Base-by-base conservation (phyloP, 164 flowering plant species). In the Stephania yunnanensis region DNA sequence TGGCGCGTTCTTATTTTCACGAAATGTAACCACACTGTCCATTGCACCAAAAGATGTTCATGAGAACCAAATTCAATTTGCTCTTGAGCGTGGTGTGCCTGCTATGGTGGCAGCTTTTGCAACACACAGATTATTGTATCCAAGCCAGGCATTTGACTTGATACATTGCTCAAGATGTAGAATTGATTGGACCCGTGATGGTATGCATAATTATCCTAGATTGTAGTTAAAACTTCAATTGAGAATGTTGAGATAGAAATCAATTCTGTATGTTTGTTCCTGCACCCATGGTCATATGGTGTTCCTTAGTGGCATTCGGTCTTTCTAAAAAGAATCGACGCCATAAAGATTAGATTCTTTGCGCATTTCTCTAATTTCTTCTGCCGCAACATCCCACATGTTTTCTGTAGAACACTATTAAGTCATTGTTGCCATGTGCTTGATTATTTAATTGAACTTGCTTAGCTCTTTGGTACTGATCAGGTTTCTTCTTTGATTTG, bases 81-180 rank as follows among this genome's bases (percentile, higher is more conserved):
- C 93, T 31, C 83, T 92, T 8, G 95, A 92, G 83, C 89, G 91
- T 46, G 93, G 97, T 15, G 91, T 92, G 46, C 95, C 97, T 67
- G 93, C 97, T 12, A 89, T 90, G 90, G 83, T 87, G 42, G 89
- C 92, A 17, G 95, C 80, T 44, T 88, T 92, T 78, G 89, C 89
- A 36, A 88, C 90, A 20, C 90, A 52, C 8, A 87, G 95, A 10
- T 80, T 91, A 61, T 80, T 83, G 77, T 91, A 84, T 81, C 91
- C 95, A 25, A 89, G 97, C 79, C 92, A 91, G 79, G 91, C 92
- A 70, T 91, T 91, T 83, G 97, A 92, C 73, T 73, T 92, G 84
- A 88, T 90, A 25, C 97, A 91, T 82, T 91, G 93, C 81, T 89
- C 92, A 77, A 86, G 91, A 69, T 91, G 95, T 75, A 83, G 94